Conservation (phyloP, 2,329 filamentous ascomycete species). For the Peltaster fructicola region DNA sequence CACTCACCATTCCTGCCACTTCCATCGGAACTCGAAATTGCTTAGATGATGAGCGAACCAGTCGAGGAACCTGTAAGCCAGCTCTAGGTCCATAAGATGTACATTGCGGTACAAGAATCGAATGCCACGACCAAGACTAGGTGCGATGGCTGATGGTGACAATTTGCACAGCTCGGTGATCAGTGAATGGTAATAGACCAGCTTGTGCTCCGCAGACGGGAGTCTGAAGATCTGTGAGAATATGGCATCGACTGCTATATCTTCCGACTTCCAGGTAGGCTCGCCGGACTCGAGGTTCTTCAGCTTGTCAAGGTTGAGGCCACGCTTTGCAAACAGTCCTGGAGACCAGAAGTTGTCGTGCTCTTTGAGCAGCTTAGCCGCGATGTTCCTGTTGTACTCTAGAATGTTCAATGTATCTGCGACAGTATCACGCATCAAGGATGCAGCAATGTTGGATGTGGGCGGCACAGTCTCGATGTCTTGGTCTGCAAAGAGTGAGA, state of each 20-base stretch:
- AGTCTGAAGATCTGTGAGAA: constrained; percentile 90
- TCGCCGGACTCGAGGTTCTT: constrained; percentile 46
- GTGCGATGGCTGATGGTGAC: constrained; percentile 87
- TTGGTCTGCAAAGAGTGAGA: constrained; percentile 79
- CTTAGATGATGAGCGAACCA: constrained; percentile 97
- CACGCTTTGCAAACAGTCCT: constrained; percentile 81
- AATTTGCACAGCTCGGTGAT: constrained; percentile 93
- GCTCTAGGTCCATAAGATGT: constrained; percentile 69
- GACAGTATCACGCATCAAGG: constrained; percentile 67
- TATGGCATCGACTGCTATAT: constrained; percentile 90
- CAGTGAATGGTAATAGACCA: constrained; percentile 91
- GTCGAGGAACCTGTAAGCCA: constrained; percentile 75
- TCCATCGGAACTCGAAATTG: constrained; percentile 99
- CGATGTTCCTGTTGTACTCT: constrained; percentile 76
- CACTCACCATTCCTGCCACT: constrained; percentile 83
- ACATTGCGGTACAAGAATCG: constrained; percentile 74
- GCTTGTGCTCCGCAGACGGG: constrained; percentile 73
- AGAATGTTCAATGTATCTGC: constrained; percentile 88
- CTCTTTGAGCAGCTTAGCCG: constrained; percentile 80
- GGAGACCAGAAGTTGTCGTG: constrained; percentile 87
- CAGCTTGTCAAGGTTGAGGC: constrained; percentile 80
- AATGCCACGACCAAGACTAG: constrained; percentile 82
- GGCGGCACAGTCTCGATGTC: constrained; percentile 72
- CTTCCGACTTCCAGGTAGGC: constrained; percentile 91
- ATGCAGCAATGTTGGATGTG: constrained; percentile 57